These are phyloP conservation scores for Candida verbasci DNA, from an alignment of 805 yeast species.

Conservation along the genomic window DNA sequence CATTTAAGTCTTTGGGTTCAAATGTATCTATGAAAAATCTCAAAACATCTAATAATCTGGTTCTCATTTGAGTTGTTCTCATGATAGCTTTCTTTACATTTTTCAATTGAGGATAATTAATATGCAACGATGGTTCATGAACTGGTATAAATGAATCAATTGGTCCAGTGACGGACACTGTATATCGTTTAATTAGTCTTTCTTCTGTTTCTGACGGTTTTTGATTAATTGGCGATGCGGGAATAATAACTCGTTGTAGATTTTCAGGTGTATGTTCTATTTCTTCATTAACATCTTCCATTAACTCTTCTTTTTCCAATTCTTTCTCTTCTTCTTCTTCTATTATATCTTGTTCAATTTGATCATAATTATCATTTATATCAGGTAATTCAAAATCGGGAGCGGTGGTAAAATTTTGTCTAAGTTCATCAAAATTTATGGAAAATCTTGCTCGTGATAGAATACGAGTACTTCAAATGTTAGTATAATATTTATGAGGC, in stretches of 20 bases:
- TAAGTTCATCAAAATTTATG: not conserved
- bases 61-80: constrained; percentile 20
- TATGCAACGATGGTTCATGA: not conserved
- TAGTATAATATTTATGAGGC: not conserved
- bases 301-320: no score
- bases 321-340: not conserved
- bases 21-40: constrained; percentile 27
- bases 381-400: no score
- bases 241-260: no score
- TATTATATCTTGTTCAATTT: not conserved
- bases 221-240: no score
- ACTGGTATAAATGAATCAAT: not conserved
- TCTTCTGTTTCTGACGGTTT: no score
- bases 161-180: not conserved
- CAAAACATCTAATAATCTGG: constrained; percentile 36
- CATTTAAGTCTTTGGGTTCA: constrained; percentile 16
- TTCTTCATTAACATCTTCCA: no score
- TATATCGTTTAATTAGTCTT: not conserved
- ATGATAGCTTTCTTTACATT: constrained; percentile 15
- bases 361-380: not conserved
- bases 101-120: constrained; percentile 1
- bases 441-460: not conserved
- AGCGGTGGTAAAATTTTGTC: no score
- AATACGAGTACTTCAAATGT: constrained; percentile 5
- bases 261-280: no score